Conservation (phyloP, 441 rosid species). For the Pelargonium fulgidum region DNA sequence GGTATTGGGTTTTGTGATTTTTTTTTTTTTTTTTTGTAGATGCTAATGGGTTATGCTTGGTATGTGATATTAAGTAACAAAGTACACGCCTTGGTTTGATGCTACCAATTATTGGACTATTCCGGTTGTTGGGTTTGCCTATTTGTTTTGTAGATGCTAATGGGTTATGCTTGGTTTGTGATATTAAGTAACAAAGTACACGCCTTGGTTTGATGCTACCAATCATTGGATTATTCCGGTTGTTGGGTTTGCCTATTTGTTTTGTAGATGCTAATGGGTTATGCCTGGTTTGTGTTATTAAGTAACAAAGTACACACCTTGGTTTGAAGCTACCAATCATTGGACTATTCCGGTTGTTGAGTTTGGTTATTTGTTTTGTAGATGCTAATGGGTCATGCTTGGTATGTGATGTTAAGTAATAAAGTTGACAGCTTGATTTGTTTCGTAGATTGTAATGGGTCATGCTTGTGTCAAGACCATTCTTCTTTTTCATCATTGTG, state of each 20-base stretch:
- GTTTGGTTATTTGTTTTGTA: neutral
- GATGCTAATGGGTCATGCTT: neutral
- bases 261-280: neutral
- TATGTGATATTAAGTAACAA: too few relatives aligned
- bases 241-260: neutral
- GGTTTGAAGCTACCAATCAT: too few relatives aligned
- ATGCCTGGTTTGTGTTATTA: too few relatives aligned
- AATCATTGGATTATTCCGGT: too few relatives aligned
- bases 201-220: too few relatives aligned
- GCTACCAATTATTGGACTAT: too few relatives aligned
- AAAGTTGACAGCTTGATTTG: neutral
- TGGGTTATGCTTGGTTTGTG: constrained; percentile 1
- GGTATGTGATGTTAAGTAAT: neutral
- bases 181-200: too few relatives aligned
- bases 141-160: neutral
- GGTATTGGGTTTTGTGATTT: neutral
- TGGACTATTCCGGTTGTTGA: neutral
- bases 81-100: too few relatives aligned
- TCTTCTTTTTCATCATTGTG: too few relatives aligned
- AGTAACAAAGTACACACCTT: too few relatives aligned
- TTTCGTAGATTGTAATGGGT: too few relatives aligned
- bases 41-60: neutral
- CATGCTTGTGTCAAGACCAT: too few relatives aligned
- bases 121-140: neutral
- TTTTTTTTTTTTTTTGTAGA: neutral